Evolutionary conservation across 2,329 filamentous ascomycete genomes (phyloP), one percentile per base, ranked within the genome.

Genomic region (Aspergillus pseudoviridinutans): DNA sequence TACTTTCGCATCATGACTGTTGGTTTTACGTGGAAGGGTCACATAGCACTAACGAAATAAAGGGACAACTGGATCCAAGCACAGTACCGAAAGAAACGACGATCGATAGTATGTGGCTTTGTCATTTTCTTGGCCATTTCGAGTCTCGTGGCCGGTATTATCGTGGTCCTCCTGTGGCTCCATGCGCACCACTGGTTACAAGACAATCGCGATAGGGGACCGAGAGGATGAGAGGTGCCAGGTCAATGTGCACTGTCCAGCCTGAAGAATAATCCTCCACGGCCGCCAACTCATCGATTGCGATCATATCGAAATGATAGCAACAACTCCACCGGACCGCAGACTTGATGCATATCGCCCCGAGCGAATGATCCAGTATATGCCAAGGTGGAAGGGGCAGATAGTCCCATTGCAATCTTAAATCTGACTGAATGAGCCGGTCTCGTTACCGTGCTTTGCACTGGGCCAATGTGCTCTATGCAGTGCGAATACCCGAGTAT

Each of bases 61-160:
- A 84, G 82, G 57, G 73, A 80, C 61, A 77, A 76, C 53, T 86
- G 83, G 83, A 80, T 86, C 32, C 75, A 74, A 38, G 72, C 73
- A 6, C 77, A 85, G 70, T 72, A 74, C 17, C 69, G 69, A 51
- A 85, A 85, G 64, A 73, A 74, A 55, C 77, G 76, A 50, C 75
- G 79, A 9, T 77, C 77, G 24, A 76, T 76, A 53, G 74, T 84
- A 53, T 62, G 78, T n/a, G 70, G 75, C 2, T 73, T 74, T 20
- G 17, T 73, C 2, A 68, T 74, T 5, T 66, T 68, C 50, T 60
- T 70, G 8, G 51, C 55, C 3, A 64, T 76, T 50, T 60, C 67
- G 10, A 53, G 71, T 8, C 54, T 83, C 9, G 70, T 81, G 0
- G 76, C 74, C 0, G 78, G 72, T 0, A 68, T 79, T 1, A 76